phyloP scores from a whole-genome alignment of 768 basidiomycete genomes.

The Boletus bicolor region DNA sequence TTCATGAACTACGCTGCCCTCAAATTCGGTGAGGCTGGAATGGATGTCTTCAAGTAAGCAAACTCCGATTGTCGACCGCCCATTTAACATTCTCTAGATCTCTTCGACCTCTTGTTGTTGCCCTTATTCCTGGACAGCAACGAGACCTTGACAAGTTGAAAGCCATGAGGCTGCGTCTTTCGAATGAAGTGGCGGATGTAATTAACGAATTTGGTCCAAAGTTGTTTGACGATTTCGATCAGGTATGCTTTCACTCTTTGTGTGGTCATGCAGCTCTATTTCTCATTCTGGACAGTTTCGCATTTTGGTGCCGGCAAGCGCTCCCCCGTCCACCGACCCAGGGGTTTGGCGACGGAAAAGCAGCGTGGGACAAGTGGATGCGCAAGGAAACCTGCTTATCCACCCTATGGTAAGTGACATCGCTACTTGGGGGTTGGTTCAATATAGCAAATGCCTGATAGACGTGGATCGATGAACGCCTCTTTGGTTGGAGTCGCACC shows the following conservation, averaged over 20 bases:
- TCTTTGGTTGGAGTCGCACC: conserved; percentile 89
- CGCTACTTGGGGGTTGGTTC: background rate
- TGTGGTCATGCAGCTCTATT: background rate
- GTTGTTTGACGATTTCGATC: conserved; percentile 82
- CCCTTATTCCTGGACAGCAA: conserved; percentile 86
- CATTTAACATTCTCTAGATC: conserved; percentile 52
- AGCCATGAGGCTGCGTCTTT: conserved; percentile 65
- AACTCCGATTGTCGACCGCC: background rate
- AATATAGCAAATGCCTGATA: conserved; percentile 20
- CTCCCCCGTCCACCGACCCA: conserved; percentile 73
- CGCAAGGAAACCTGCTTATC: conserved; percentile 77
- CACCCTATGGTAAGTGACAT: conserved; percentile 73
- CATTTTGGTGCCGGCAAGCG: conserved; percentile 76
- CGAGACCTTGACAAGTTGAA: conserved; percentile 74
- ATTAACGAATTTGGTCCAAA: conserved; percentile 89
- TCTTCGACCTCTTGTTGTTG: conserved; percentile 82
- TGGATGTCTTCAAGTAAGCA: conserved; percentile 94
- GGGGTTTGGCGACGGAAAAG: conserved; percentile 81
- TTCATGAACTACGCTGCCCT: conserved; percentile 90
- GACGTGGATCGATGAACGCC: conserved; percentile 89
- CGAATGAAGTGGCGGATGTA: conserved; percentile 79
- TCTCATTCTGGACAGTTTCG: conserved; percentile 50
- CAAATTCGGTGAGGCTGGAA: conserved; percentile 96
- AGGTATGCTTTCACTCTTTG: conserved; percentile 44
- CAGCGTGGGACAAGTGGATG: conserved; percentile 78